phyloP scores from a whole-genome alignment of 2,329 filamentous ascomycete species.

The Xylariaceae sp. region DNA sequence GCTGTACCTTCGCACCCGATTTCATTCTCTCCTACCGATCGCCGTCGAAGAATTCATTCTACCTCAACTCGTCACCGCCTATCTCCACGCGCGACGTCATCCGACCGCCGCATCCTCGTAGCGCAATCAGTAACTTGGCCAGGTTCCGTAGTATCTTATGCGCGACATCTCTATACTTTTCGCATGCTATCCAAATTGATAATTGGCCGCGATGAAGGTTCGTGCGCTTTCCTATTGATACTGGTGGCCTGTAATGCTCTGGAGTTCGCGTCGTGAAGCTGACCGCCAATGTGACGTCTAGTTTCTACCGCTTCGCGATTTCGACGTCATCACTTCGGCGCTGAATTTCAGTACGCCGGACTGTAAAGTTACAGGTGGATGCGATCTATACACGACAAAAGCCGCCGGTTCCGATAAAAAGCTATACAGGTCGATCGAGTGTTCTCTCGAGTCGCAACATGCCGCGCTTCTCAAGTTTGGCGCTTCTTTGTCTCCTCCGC shows the following conservation, averaged over 20 bases:
- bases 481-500: constrained; percentile 83
- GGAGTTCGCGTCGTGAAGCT: constrained; percentile 9
- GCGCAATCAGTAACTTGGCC: constrained; percentile 10
- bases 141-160: constrained; percentile 1
- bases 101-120: constrained; percentile 22
- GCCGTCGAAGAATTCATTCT: not conserved
- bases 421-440: constrained; percentile 93
- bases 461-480: constrained; percentile 85
- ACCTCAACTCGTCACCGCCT: constrained; percentile 12
- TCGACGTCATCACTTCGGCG: constrained; percentile 88
- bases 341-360: constrained; percentile 96
- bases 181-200: constrained; percentile 2
- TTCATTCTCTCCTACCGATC: not conserved
- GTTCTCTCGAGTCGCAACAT: constrained; percentile 89
- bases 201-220: constrained; percentile 39
- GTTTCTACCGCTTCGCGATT: constrained; percentile 90
- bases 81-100: constrained; percentile 27
- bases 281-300: constrained; percentile 45
- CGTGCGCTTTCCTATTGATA: constrained; percentile 11
- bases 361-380: constrained; percentile 88
- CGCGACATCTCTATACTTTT: not conserved
- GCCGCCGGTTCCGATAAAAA: constrained; percentile 96
- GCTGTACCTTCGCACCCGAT: not conserved
- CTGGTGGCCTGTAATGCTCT: not conserved
- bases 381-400: constrained; percentile 97